Percentiles rank a stretch among this genome's conserved stretches.
Evolutionary conservation across 768 basidiomycete genomes (phyloP).

Genomic region (Suillus subaureus): DNA sequence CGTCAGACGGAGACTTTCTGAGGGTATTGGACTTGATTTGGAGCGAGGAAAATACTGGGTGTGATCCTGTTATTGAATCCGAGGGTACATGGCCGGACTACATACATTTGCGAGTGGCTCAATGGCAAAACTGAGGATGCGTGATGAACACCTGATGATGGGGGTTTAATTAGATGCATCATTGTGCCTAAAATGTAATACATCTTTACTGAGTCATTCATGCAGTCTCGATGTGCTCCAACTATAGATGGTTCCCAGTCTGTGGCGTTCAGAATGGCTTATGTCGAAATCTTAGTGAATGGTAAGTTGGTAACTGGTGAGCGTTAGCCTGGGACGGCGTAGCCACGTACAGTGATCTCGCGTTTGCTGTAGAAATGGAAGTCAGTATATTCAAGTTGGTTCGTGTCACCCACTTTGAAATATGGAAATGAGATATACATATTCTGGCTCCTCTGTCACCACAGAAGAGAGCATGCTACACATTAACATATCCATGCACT

Average conservation of each 20-base stretch:
- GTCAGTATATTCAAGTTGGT: neutral
- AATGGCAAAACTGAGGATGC: too few species aligned
- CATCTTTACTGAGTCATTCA: too few species aligned
- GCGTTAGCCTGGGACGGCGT: neutral
- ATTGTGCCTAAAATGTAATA: too few species aligned
- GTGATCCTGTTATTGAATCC: neutral
- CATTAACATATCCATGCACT: neutral
- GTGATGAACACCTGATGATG: too few species aligned
- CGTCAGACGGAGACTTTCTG: neutral
- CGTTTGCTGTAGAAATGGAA: neutral
- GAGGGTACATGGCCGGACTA: neutral
- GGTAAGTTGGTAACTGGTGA: neutral
- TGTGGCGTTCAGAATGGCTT: neutral
- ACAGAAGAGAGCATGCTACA: neutral
- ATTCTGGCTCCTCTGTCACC: neutral
- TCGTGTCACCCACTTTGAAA: neutral
- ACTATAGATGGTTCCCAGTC: neutral
- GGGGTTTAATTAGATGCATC: too few species aligned
- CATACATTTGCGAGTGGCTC: too few species aligned
- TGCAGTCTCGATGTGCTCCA: neutral
- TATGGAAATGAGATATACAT: neutral
- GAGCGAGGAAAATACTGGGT: neutral
- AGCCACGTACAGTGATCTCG: neutral
- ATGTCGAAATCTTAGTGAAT: neutral
- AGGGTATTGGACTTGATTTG: neutral